Evolutionary conservation across 306 rosid genomes (phyloP), one percentile per base, ranked within the genome.

Genomic region (Cicer cuneatum): DNA sequence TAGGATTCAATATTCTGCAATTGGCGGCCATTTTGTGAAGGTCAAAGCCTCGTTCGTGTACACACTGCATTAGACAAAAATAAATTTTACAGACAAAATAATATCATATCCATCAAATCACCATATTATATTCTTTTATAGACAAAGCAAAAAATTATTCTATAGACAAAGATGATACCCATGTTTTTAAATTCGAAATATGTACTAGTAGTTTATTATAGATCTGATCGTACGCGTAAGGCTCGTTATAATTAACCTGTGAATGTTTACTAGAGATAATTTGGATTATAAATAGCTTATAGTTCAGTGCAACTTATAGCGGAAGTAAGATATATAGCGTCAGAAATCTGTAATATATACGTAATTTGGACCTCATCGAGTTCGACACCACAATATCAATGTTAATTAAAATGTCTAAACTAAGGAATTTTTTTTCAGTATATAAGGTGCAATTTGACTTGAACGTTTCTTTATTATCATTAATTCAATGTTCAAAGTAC

Each of bases 401-500:
- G 3, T 16, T 24, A 35, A 75, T 16, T 15, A 48, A 67, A 45
- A 45, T 41, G 70, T 63, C 62, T 8, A 45, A 75, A 21, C 43
- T 14, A n/a, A 6, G 1, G 59, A 60, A 53, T 41, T 51, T 14
- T 33, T 33, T 54, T 21, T 19, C 43, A 9, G 7, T 13, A 29
- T 5, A 24, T 29, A 53, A 61, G 35, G 64, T 54, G 35, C 42
- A 52, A 59, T 24, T 74, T 74, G 86, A 83, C 86, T 78, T 78
- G 69, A 77, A 72, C 68, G 29, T 2, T 45, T 77, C 70, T 16
- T 15, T 4, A 49, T 12, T 51, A 42, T 29, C 33, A 29, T 29
- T 10, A 42, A 16, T 80, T 83, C 82, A 75, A 76, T 61, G 57
- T 77, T 84, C 78, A 77, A 80, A 29, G 5, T 29, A 80, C 48